These are phyloP conservation scores for Termitomyces sp. DNA, from an alignment of 768 basidiomycete species.

Conservation along the genomic window DNA sequence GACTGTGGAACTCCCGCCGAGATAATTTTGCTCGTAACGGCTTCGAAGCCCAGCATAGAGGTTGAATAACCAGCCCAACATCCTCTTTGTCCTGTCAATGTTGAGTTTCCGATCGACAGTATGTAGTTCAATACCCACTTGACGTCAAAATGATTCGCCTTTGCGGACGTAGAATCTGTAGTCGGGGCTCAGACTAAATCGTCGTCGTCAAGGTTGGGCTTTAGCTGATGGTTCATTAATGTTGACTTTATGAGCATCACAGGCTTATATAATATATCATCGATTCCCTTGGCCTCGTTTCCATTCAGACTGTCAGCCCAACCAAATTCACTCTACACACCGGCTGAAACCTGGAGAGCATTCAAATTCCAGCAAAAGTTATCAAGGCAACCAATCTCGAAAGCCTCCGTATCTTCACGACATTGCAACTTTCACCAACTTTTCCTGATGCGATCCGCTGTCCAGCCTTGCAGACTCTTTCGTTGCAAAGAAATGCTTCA, in stretches of 20 bases:
- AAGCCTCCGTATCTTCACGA: no score
- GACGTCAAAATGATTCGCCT: background rate
- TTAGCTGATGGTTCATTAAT: background rate
- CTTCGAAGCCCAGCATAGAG: conserved; percentile 4
- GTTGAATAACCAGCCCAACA: conserved; percentile 9
- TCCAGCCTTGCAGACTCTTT: no score
- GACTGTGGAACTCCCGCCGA: background rate
- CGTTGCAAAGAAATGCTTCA: no score
- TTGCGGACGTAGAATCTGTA: background rate
- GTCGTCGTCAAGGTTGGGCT: background rate
- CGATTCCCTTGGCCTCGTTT: no score
- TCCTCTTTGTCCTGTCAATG: background rate
- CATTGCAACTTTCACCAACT: no score
- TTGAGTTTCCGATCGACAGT: background rate
- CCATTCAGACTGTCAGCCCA: no score
- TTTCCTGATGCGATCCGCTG: no score
- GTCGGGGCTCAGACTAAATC: background rate
- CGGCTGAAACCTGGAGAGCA: no score
- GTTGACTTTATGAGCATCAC: background rate
- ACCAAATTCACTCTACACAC: no score
- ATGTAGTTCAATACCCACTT: background rate
- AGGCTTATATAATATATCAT: background rate
- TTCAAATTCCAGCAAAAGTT: no score
- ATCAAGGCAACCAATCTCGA: no score
- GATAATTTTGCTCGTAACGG: conserved; percentile 3